Evolutionary conservation across 495 filamentous ascomycete species (phyloP), one percentile per base, ranked within the genome.

Genomic region (Aspergillus sclerotiicarbonarius): DNA sequence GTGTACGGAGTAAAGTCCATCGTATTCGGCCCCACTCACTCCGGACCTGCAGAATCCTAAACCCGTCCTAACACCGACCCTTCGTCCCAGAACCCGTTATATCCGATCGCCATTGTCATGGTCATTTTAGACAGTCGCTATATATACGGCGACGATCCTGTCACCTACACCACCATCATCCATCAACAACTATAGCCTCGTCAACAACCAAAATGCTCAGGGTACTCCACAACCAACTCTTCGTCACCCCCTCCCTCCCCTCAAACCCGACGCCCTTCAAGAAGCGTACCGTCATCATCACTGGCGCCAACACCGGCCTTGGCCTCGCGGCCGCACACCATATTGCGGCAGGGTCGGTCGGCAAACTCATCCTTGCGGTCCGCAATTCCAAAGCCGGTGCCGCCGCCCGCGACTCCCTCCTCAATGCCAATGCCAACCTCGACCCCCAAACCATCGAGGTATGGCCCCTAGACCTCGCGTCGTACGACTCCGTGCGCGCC

Each of bases 301-400:
- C 82, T 0, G 82, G 82, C 6, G 66, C 77, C 29, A 85, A 83
- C 55, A 62, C 59, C 8, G 81, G 82, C 13, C 61, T 82, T 2
- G 80, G 80, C 1, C 62, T 71, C 6, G 79, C 82, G 59, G 70
- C 79, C 12, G 71, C 72, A 19, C 67, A 70, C 6, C 77, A 80
- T 53, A 62, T 80, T 41, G 60, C 69, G 4, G 67, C 67, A 3
- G 70, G 79, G 1, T 62, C 64, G 0, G 78, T 73, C 1, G 53
- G 56, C 5, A 71, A 68, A 15, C 63, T 82, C 1, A 79, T 83
- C 55, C 70, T 83, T 32, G 80, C 73, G 0, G 73, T 78, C 8
- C 72, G 80, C 30, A 66, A 60, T 19, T n/a, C 64, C 8, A 35
- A 65, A 6, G 77, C 79, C 52, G 81, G 76, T 12, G 65, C 76